Conservation (phyloP, 1,139 yeast genomes). For the Candida neerlandica region DNA sequence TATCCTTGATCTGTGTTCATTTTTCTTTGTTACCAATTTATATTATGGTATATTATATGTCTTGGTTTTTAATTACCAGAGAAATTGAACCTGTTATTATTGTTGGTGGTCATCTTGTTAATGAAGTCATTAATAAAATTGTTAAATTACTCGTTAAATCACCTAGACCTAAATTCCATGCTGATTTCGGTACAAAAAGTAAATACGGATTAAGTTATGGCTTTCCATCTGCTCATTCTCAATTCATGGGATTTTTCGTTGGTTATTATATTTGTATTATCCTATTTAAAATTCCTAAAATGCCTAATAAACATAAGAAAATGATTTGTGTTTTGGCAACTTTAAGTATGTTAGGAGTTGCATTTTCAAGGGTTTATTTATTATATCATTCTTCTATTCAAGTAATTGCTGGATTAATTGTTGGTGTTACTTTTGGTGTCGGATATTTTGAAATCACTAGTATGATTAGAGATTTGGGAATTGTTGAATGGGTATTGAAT, state of each 20-base stretch:
- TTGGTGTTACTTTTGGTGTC: slow-evolving; percentile 65
- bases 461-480: slow-evolving; percentile 57
- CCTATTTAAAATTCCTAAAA: slow-evolving; percentile 29
- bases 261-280: slow-evolving; percentile 57
- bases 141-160: slow-evolving; percentile 66
- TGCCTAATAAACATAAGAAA: slow-evolving; percentile 23
- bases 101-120: slow-evolving; percentile 82
- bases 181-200: slow-evolving; percentile 46
- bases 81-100: slow-evolving; percentile 84
- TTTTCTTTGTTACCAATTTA: slow-evolving; percentile 84
- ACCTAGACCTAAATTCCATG: slow-evolving; percentile 72
- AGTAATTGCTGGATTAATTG: slow-evolving; percentile 67
- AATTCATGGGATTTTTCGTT: slow-evolving; percentile 87
- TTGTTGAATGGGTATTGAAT: slow-evolving; percentile 58
- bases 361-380: slow-evolving; percentile 75
- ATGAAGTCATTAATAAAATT: slow-evolving; percentile 72
- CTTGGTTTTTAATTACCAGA: slow-evolving; percentile 80
- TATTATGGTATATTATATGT: slow-evolving; percentile 74
- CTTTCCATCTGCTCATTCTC: slow-evolving; percentile 97
- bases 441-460: slow-evolving; percentile 57
- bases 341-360: slow-evolving; percentile 51
- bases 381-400: slow-evolving; percentile 76
- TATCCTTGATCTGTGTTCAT: slow-evolving; percentile 68
- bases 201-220: slow-evolving; percentile 70
- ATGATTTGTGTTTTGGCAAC: slow-evolving; percentile 26